Percentiles rank a stretch among this genome's conserved stretches.
Conservation (phyloP, 352 stramenopile genomes). For the Phytophthora ohioensis region DNA sequence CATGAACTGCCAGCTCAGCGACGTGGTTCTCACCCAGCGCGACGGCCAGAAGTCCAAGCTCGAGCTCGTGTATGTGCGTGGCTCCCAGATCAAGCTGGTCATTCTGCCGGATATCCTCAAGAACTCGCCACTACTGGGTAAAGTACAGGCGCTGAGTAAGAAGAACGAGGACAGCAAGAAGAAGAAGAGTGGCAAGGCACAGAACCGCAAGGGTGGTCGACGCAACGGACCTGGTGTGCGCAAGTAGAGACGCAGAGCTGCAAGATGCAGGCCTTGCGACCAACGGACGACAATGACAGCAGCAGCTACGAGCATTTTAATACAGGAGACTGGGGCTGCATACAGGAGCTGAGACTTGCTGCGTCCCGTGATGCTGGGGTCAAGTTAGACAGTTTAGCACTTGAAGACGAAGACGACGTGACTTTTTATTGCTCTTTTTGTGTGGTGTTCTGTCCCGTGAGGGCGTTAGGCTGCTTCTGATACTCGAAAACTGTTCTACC, state of each 20-base stretch:
- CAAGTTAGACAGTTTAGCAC: neutral
- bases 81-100: constrained; percentile 97
- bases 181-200: constrained; percentile 41
- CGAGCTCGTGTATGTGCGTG: constrained; percentile 95
- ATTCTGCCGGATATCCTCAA: constrained; percentile 97
- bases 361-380: no score
- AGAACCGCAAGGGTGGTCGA: constrained; percentile 33
- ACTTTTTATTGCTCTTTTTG: constrained; percentile 30
- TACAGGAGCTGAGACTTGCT: no score
- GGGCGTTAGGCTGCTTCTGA: neutral
- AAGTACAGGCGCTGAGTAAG: constrained; percentile 92
- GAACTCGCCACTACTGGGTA: constrained; percentile 97
- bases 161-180: constrained; percentile 68
- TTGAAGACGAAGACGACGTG: constrained; percentile 31
- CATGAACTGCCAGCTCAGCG: constrained; percentile 98
- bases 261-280: neutral
- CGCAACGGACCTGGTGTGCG: constrained; percentile 32
- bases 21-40: constrained; percentile 89
- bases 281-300: neutral
- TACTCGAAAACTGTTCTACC: constrained; percentile 8
- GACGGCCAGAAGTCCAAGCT: constrained; percentile 86
- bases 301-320: neutral
- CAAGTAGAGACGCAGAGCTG: constrained; percentile 41
- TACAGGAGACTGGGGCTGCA: neutral
- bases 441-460: constrained; percentile 4